These are phyloP conservation scores for Rachicladosporium sp. DNA, from an alignment of 2,329 filamentous ascomycete genomes.

Conservation along the genomic window DNA sequence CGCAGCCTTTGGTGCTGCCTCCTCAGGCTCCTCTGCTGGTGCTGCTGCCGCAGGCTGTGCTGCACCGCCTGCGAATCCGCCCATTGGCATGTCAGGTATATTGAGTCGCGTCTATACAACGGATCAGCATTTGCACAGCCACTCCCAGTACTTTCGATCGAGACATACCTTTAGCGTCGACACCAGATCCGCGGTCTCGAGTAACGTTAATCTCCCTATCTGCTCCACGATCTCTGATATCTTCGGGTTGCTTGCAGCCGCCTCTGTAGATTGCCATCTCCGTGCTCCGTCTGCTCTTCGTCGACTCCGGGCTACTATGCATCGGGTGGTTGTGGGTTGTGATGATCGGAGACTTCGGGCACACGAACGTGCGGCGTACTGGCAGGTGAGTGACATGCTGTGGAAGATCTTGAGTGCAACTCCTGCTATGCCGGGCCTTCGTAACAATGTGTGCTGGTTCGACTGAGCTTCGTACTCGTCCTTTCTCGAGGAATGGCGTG, in stretches of 20 bases:
- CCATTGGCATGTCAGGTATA: constrained; percentile 93
- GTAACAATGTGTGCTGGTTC: no score
- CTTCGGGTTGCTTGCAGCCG: constrained; percentile 61
- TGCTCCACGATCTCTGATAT: constrained; percentile 92
- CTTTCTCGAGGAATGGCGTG: no score
- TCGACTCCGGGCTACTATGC: constrained; percentile 12
- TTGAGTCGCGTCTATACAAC: constrained; percentile 67
- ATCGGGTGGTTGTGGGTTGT: constrained; percentile 12
- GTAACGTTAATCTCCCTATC: constrained; percentile 92
- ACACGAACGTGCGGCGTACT: constrained; percentile 33
- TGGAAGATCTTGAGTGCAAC: constrained; percentile 2
- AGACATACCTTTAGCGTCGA: constrained; percentile 73
- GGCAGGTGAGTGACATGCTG: constrained; percentile 33
- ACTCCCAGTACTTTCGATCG: not conserved
- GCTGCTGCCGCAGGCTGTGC: constrained; percentile 50
- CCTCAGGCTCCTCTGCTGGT: constrained; percentile 57
- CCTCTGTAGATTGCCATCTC: constrained; percentile 82
- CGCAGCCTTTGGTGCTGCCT: constrained; percentile 75
- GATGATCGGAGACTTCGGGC: constrained; percentile 24
- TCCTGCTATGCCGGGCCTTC: no score
- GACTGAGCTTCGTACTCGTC: no score
- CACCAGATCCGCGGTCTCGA: constrained; percentile 95
- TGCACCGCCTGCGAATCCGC: constrained; percentile 59
- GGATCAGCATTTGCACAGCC: not conserved
- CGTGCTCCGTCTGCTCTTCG: constrained; percentile 31